Conservation (phyloP, 2,329 filamentous ascomycete genomes). For the Aspergillus uvarum region DNA sequence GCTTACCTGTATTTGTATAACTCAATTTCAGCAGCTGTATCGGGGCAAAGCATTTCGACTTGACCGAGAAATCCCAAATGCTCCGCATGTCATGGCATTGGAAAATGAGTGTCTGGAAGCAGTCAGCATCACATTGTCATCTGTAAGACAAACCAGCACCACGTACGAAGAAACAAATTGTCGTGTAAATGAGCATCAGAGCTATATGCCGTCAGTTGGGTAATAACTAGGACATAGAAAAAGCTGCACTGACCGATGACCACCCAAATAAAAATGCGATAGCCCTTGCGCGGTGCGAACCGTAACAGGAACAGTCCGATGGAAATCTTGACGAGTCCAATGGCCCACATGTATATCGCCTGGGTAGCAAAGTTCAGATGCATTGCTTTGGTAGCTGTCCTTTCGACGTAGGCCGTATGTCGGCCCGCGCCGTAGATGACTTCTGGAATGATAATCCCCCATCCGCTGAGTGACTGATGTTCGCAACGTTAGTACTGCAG, state of each 20-base stretch:
- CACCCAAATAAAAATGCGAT: constrained; percentile 37
- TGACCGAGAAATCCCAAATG: constrained; percentile 46
- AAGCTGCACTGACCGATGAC: constrained; percentile 32
- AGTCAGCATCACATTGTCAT: constrained; percentile 19
- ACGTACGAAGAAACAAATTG: constrained; percentile 21
- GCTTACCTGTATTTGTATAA: constrained; percentile 42
- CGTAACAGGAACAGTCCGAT: constrained; percentile 46
- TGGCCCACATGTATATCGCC: constrained; percentile 31
- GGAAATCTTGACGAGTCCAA: constrained; percentile 46
- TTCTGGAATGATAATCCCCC: constrained; percentile 43
- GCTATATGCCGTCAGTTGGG: constrained; percentile 5
- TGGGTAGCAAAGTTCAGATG: constrained; percentile 42
- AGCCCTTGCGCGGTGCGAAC: constrained; percentile 41
- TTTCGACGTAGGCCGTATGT: constrained; percentile 46
- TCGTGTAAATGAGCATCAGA: constrained; percentile 19
- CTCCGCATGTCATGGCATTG: constrained; percentile 51
- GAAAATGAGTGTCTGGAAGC: constrained; percentile 46
- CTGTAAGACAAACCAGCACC: constrained; percentile 19
- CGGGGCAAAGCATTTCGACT: constrained; percentile 45
- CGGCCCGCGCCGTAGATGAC: constrained; percentile 48
- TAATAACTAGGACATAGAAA: constrained; percentile 25
- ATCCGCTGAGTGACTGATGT: constrained; percentile 36
- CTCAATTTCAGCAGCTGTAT: constrained; percentile 44
- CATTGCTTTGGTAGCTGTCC: constrained; percentile 38
- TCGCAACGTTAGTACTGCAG: not conserved